Base-by-base conservation (phyloP, 306 rosid genomes). In the Lupinus albus region DNA sequence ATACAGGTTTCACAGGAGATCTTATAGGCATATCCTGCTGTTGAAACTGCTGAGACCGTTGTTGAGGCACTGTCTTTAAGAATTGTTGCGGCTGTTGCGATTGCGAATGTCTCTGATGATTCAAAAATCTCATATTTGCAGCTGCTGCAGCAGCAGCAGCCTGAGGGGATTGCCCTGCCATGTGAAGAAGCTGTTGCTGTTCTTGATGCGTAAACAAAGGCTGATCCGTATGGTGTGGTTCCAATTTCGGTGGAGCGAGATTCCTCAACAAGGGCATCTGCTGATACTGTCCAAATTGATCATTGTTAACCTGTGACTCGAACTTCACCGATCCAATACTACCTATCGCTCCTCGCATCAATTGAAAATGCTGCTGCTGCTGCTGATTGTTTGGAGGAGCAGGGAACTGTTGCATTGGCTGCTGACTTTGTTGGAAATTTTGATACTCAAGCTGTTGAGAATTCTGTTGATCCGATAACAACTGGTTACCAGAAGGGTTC, bases 31-130 rank as follows among this genome's bases (percentile, higher is more conserved):
- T 75, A 80, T 72, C 87, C 81, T 85, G 98, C 78, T 80, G 96
- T 35, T 82, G 96, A 74, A 87, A 87, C 62, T 92, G 97, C 69
- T 82, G 96, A 33, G 92, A 61, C 61, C 96, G 85, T 74, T 87
- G 98, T 76, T 81, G 92, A 78, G 98, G 98, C 84, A 92, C 81
- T 58, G 81, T 20, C 76, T 89, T 89, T 46, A 92, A 72, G 52
- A 92, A 85, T 61, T 89, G 97, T n/a, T 88, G 97, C 60, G 89
- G 96, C 14, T 89, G 95, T 21, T 91, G 98, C n/a, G 76, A 39
- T 61, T 92, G 98, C 60, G 85, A 13, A 18, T 79, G 21, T 61
- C 91, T 87, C 77, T 89, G 98, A 11, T 92, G 98, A 3, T 89
- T 85, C 78, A 89, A 61, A 25, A 87, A 71, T 72, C 81, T 92